Evolutionary conservation across 2,329 filamentous ascomycete genomes (phyloP), one percentile per base, ranked within the genome.

Genomic region (Penicillium sp.): DNA sequence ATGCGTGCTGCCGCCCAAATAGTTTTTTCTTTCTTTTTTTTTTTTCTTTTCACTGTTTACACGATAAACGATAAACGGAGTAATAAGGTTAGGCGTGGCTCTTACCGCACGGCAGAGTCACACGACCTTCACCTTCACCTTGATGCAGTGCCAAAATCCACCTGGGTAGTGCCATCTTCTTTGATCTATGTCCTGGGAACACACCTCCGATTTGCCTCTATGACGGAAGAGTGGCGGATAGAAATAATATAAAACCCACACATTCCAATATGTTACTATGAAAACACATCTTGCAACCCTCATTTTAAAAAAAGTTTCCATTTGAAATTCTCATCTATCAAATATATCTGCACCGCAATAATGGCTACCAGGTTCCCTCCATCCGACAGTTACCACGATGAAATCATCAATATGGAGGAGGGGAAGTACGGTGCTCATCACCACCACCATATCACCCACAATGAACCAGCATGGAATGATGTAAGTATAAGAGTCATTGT

Each of bases 371-470:
- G 45, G 29, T 35, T 53, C 44, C 42, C 58, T 31, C 45, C 31
- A 26, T 45, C 44, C 24, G 56, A 60, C 13, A 39, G 47, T 10
- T 52, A 54, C 49, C 48, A 45, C 14, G 54, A 46, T 7, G 55
- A 63, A 44, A 52, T 59, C 35, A 35, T 44, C 26, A 16, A 59
- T 37, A 56, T 62, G 37, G 58, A 59, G 37, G 51, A 55, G 26
- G 52, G 49, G 7, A 55, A 35, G 29, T 53, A 39, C 13, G 56
- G 56, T 14, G 10, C 47, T 19, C 49, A 56, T 29, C 56, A 52
- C 26, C 55, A 58, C 46, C 55, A 53, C 21, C 26, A 49, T 19
- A 26, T 53, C 9, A 53, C 42, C n/a, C 50, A 53, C 27, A 13
- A 29, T 8, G 43, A 53, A 5, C 26, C 39, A 11, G 4, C 39